phyloP scores from a whole-genome alignment of 331 rosid genomes.

The Rosa hybrid region DNA sequence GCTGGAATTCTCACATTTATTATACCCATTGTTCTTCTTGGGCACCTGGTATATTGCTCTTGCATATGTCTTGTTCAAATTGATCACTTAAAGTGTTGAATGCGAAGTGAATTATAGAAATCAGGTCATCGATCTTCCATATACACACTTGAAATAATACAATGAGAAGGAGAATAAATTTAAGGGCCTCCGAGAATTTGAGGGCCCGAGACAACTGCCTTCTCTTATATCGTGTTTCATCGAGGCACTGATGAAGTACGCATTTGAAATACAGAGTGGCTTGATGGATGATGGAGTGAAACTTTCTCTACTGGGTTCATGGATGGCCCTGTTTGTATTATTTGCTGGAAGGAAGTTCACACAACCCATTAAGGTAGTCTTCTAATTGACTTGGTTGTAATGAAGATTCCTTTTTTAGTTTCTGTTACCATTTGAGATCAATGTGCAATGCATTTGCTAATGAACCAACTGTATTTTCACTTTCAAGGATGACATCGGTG shows the following conservation, averaged over 20 bases:
- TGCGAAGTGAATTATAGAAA: background rate
- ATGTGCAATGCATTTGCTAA: slow-evolving; percentile 8
- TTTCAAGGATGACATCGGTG: slow-evolving; percentile 87
- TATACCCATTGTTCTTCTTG: slow-evolving; percentile 74
- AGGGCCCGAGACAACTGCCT: no score
- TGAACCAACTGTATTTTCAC: slow-evolving; percentile 11
- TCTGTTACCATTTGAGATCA: background rate
- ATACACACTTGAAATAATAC: background rate
- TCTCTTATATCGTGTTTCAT: background rate
- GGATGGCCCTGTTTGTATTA: slow-evolving; percentile 74
- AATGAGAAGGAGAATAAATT: no score
- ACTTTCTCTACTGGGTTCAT: slow-evolving; percentile 60
- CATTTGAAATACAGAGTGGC: slow-evolving; percentile 56
- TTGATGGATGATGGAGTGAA: slow-evolving; percentile 81
- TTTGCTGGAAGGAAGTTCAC: slow-evolving; percentile 93
- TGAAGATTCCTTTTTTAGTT: background rate
- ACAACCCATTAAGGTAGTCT: slow-evolving; percentile 80
- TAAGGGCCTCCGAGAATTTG: no score
- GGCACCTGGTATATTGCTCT: slow-evolving; percentile 72
- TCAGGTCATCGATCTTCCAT: no score
- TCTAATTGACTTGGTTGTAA: background rate
- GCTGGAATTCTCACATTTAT: slow-evolving; percentile 81
- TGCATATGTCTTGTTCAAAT: background rate
- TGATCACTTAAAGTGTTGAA: background rate
- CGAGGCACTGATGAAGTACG: slow-evolving; percentile 18